These are phyloP conservation scores for Cryphonectria nitschkei DNA, from an alignment of 2,329 filamentous ascomycete genomes.

Conservation along the genomic window DNA sequence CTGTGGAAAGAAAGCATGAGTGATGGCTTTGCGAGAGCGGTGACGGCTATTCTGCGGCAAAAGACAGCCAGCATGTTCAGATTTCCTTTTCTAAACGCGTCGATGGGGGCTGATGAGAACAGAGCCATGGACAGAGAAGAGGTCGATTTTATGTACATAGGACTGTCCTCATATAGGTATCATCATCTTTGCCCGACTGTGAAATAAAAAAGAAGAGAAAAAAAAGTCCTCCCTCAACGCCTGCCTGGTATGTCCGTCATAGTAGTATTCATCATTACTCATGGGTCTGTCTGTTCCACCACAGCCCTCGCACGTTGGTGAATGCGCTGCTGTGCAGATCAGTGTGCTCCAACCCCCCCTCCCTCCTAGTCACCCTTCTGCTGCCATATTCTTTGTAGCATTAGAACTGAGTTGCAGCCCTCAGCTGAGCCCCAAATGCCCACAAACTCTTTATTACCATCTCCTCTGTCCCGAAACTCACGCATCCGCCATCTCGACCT, in stretches of 20 bases:
- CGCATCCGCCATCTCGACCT: constrained; percentile 44
- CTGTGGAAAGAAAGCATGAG: constrained; percentile 17
- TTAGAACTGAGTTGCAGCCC: not conserved
- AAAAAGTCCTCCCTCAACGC: constrained; percentile 12
- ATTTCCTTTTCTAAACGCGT: not conserved
- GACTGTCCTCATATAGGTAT: constrained; percentile 21
- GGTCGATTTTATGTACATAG: constrained; percentile 16
- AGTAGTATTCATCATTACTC: constrained; percentile 20
- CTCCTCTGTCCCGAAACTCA: not conserved
- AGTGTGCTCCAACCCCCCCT: too few relatives aligned
- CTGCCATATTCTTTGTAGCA: not conserved
- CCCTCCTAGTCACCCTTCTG: too few relatives aligned
- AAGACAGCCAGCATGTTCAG: constrained; percentile 2
- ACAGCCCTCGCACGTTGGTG: not conserved
- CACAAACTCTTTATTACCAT: too few relatives aligned
- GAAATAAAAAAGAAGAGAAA: not conserved
- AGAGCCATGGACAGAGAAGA: not conserved
- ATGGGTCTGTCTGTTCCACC: constrained; percentile 5
- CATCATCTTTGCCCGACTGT: constrained; percentile 21
- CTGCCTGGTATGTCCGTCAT: constrained; percentile 28
- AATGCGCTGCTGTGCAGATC: constrained; percentile 5
- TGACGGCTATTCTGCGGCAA: not conserved
- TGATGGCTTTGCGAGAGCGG: not conserved
- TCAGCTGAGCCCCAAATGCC: too few relatives aligned
- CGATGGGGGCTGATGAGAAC: not conserved